phyloP scores from a whole-genome alignment of 352 stramenopile genomes.

The Globisporangium acanthophoron region DNA sequence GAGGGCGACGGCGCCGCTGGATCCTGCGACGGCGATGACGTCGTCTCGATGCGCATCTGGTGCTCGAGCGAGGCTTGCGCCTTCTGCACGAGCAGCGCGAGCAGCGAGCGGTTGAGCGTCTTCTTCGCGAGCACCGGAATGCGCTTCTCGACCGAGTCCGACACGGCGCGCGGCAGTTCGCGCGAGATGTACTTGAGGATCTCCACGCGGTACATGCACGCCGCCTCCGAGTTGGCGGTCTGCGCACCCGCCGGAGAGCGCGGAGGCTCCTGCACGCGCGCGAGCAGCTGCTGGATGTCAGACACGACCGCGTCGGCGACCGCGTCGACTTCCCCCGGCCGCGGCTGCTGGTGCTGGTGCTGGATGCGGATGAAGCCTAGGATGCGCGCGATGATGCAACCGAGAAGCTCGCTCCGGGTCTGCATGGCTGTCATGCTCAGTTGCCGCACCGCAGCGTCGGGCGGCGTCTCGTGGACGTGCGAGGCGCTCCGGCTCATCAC shows the following conservation, averaged over 20 bases:
- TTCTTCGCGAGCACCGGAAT: conserved; percentile 54
- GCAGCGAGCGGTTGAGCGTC: conserved; percentile 57
- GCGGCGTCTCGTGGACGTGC: conserved; percentile 5
- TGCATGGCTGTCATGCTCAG: conserved; percentile 53
- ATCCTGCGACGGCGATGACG: conserved; percentile 6
- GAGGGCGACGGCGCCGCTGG: neutral
- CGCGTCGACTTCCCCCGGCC: conserved; percentile 23
- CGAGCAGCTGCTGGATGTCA: conserved; percentile 63
- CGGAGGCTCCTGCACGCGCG: conserved; percentile 36
- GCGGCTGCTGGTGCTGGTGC: conserved; percentile 24
- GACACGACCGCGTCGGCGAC: conserved; percentile 47
- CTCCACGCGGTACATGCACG: conserved; percentile 79
- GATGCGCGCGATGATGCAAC: conserved; percentile 61
- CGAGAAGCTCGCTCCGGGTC: conserved; percentile 54
- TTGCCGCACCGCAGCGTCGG: conserved; percentile 56
- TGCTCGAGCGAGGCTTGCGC: conserved; percentile 59
- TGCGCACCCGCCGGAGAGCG: conserved; percentile 12
- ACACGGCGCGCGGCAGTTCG: conserved; percentile 66
- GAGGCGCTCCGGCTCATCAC: neutral
- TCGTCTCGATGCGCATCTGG: conserved; percentile 67
- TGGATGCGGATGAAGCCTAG: conserved; percentile 60
- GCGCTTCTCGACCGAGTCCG: conserved; percentile 63
- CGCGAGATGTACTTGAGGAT: conserved; percentile 83
- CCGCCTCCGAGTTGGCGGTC: conserved; percentile 43
- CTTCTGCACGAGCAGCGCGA: conserved; percentile 74